Evolutionary conservation across 352 stramenopile genomes (phyloP).

Genomic region (Pythium rhizo-oryzae): DNA sequence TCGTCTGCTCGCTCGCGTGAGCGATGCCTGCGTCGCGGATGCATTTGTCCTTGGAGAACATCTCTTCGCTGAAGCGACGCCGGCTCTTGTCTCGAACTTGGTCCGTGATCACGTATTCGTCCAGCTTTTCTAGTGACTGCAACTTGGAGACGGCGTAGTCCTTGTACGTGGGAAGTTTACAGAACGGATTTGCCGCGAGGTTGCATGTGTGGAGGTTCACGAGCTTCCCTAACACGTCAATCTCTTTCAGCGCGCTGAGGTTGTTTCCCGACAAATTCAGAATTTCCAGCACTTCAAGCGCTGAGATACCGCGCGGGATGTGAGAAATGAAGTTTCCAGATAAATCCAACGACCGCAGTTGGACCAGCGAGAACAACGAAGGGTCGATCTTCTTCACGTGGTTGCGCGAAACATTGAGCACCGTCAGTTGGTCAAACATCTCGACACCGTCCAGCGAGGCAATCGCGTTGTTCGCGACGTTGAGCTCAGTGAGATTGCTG

Average conservation of each 20-base stretch:
- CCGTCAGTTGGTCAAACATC: constrained; percentile 43
- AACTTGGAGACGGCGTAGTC: constrained; percentile 78
- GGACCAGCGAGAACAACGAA: constrained; percentile 46
- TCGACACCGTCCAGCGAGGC: constrained; percentile 63
- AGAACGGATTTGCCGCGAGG: constrained; percentile 75
- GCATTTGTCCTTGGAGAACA: constrained; percentile 59
- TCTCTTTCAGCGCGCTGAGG: constrained; percentile 64
- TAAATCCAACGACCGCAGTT: constrained; percentile 58
- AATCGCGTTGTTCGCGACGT: constrained; percentile 71
- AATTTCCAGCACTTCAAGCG: constrained; percentile 52
- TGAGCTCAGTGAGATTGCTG: constrained; percentile 43
- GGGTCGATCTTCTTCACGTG: constrained; percentile 64
- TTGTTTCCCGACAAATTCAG: constrained; percentile 79
- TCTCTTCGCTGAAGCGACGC: constrained; percentile 57
- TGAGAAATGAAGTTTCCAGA: constrained; percentile 84
- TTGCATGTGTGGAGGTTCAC: constrained; percentile 61
- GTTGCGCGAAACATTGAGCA: constrained; percentile 62
- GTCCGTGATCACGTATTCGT: constrained; percentile 50
- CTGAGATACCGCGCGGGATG: constrained; percentile 56
- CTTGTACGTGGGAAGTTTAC: constrained; percentile 70
- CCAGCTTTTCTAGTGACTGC: constrained; percentile 54
- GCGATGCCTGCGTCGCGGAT: constrained; percentile 45
- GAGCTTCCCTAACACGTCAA: constrained; percentile 60
- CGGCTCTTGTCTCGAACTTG: constrained; percentile 59
- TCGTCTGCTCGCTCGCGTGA: constrained; percentile 59